These are phyloP conservation scores for Wolfiporia cocos DNA, from an alignment of 1,284 basidiomycete genomes.

Conservation along the genomic window DNA sequence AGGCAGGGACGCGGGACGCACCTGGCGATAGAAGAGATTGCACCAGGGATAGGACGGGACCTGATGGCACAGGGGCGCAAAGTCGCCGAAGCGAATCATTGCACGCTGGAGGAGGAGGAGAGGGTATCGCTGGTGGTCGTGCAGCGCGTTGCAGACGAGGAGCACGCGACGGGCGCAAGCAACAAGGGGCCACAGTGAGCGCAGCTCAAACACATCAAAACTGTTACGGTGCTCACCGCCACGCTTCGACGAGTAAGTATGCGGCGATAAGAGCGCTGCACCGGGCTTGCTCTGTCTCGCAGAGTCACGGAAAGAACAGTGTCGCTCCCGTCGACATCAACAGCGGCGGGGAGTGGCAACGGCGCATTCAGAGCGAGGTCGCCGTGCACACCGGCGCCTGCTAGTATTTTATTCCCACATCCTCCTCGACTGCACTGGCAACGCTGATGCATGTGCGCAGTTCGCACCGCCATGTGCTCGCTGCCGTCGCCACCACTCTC, in stretches of 20 bases:
- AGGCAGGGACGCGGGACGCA: conserved; percentile 7
- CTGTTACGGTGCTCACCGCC: background rate
- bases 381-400: conserved; percentile 1
- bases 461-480: too few relatives aligned
- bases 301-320: background rate
- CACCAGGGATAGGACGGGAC: conserved; percentile 67
- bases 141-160: background rate
- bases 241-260: background rate
- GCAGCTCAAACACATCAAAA: conserved; percentile 2
- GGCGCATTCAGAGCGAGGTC: too few relatives aligned
- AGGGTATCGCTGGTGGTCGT: background rate
- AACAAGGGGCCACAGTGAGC: background rate
- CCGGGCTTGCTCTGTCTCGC: conserved; percentile 2
- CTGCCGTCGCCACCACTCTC: too few relatives aligned
- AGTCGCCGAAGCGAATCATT: conserved; percentile 58
- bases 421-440: background rate
- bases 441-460: background rate
- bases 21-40: conserved; percentile 67
- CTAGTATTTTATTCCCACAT: background rate
- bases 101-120: background rate
- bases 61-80: conserved; percentile 46
- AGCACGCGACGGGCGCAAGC: background rate
- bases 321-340: conserved; percentile 1
- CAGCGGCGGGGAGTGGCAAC: conserved; percentile 3
- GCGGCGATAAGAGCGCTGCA: conserved; percentile 1